Percentiles rank a stretch among this genome's conserved stretches.
phyloP scores from a whole-genome alignment of 495 filamentous ascomycete genomes.

The Rostrohypoxylon terebratum region DNA sequence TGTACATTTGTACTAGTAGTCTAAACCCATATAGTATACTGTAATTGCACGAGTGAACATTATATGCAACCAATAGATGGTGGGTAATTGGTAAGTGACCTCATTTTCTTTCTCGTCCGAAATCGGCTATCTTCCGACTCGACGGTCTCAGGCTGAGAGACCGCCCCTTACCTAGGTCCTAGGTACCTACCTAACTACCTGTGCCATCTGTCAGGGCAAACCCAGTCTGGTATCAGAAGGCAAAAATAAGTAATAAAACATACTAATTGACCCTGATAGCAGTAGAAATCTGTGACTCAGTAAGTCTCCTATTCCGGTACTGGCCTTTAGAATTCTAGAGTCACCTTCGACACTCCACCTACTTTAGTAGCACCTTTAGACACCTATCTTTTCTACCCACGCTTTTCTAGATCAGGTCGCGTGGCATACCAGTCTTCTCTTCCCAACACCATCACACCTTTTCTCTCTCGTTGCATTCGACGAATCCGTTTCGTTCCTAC shows the following conservation, averaged over 20 bases:
- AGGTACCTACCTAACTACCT: no score
- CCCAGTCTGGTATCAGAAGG: constrained; percentile 26
- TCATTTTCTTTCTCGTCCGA: constrained; percentile 31
- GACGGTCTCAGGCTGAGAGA: constrained; percentile 19
- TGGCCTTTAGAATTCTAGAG: constrained; percentile 2
- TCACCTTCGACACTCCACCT: constrained; percentile 1
- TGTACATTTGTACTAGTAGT: background rate
- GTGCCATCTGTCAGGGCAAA: background rate
- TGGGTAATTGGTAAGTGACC: constrained; percentile 29
- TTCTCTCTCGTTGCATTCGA: constrained; percentile 1
- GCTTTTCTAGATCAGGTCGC: constrained; percentile 17
- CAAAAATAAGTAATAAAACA: constrained; percentile 17
- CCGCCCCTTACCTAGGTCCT: constrained; percentile 6
- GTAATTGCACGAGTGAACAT: background rate
- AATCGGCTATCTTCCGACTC: constrained; percentile 35
- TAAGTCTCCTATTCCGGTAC: constrained; percentile 10
- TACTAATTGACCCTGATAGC: constrained; percentile 14
- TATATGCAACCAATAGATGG: constrained; percentile 24
- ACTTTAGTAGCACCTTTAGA: background rate
- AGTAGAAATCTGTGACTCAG: constrained; percentile 38
- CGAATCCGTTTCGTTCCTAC: constrained; percentile 15
- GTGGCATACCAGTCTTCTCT: constrained; percentile 20
- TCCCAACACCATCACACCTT: constrained; percentile 12
- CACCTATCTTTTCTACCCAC: constrained; percentile 16
- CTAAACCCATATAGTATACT: background rate